Evolutionary conservation across 139 green algal genomes (phyloP).

Genomic region (Chlamydomonas incerta): DNA sequence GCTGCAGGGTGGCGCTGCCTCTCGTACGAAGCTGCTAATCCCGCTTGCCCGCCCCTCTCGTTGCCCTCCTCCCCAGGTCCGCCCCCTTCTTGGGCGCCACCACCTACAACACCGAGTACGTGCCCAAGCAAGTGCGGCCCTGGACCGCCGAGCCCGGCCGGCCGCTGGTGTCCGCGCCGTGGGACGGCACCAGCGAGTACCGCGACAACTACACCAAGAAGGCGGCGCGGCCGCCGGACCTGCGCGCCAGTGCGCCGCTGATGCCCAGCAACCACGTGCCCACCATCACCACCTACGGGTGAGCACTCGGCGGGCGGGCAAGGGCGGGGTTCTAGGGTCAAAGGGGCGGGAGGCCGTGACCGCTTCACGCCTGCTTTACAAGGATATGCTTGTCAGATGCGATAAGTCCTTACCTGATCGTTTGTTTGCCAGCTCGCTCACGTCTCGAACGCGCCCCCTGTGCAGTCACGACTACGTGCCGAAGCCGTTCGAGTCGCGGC

Average conservation of each 20-base stretch:
- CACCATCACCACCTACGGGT: constrained; percentile 39
- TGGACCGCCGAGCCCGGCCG: background rate
- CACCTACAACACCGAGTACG: constrained; percentile 33
- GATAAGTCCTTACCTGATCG: too few relatives aligned
- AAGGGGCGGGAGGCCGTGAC: too few relatives aligned
- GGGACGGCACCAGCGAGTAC: constrained; percentile 22
- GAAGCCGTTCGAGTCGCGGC: background rate
- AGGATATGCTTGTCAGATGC: too few relatives aligned
- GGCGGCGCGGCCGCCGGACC: background rate
- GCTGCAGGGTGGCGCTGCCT: too few relatives aligned
- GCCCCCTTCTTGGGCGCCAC: constrained; percentile 19
- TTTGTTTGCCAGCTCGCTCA: too few relatives aligned
- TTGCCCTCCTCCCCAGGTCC: background rate
- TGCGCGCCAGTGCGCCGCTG: background rate
- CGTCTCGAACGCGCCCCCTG: too few relatives aligned
- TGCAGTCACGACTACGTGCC: constrained; percentile 21
- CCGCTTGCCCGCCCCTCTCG: too few relatives aligned
- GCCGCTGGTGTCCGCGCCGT: background rate
- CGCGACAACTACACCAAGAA: constrained; percentile 5
- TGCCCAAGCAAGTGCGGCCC: background rate
- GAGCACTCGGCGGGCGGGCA: background rate
- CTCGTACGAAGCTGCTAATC: too few relatives aligned
- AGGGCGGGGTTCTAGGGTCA: too few relatives aligned
- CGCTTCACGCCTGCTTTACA: too few relatives aligned
- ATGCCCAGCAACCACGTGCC: constrained; percentile 30